These are phyloP conservation scores for Artemisia argyi DNA, from an alignment of 129 eudicot species.

Conservation along the genomic window DNA sequence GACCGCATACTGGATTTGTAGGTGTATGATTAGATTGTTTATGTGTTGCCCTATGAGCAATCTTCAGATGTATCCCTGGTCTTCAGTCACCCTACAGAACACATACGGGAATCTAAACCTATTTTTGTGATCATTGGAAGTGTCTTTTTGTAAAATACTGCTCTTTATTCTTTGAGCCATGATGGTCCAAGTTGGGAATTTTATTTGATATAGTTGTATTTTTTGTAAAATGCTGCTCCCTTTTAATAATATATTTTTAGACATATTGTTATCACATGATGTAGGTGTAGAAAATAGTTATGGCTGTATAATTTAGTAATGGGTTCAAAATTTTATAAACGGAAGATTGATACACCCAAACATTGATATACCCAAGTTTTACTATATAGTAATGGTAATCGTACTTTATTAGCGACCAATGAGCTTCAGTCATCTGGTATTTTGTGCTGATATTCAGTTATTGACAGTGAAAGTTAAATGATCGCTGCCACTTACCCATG, in stretches of 20 bases:
- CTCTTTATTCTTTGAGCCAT: background rate
- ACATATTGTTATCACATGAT: too few species aligned
- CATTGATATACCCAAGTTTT: too few species aligned
- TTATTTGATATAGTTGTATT: too few species aligned
- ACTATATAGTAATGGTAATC: too few species aligned
- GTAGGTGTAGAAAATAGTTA: too few species aligned
- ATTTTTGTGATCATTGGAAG: slow-evolving; percentile 1
- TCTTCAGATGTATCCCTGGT: background rate
- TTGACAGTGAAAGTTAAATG: background rate
- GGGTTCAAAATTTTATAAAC: too few species aligned
- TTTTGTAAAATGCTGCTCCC: too few species aligned
- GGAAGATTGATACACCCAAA: too few species aligned
- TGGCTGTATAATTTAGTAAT: too few species aligned
- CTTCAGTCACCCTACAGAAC: background rate
- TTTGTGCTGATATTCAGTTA: background rate
- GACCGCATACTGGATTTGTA: background rate
- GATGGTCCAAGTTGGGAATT: background rate
- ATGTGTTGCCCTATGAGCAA: background rate
- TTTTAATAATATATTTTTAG: too few species aligned
- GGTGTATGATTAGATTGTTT: background rate
- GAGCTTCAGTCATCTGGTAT: slow-evolving; percentile 10
- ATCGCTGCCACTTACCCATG: slow-evolving; percentile 8
- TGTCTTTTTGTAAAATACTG: background rate
- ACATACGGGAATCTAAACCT: slow-evolving; percentile 4
- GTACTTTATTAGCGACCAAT: too few species aligned